Evolutionary conservation across 1,139 yeast genomes (phyloP), one percentile per base, ranked within the genome.

Genomic region (Pichia terricola): DNA sequence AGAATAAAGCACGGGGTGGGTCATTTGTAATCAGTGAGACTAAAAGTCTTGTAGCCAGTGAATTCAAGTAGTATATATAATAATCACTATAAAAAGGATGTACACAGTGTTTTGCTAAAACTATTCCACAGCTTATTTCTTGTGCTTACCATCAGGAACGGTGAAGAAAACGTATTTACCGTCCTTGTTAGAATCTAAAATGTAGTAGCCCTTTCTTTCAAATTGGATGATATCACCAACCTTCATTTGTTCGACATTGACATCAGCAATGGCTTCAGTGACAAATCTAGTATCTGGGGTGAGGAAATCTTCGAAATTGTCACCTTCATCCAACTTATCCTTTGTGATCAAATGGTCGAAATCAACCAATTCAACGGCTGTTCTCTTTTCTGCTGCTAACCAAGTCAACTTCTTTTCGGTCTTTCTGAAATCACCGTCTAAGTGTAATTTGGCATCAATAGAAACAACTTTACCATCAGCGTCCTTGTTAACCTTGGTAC

Each of bases 371-470:
- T 86, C 94, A 52, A 86, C 87, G 34, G 74, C 69, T 46, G 79
- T 79, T 52, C 70, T 74, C 58, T 82, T 84, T 40, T 72, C 74
- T 45, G 94, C 82, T 40, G 96, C 94, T 62, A 91, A 75, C 98
- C 98, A 91, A 43, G 96, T 89, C 53, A 91, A 66, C 69, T 91
- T 91, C 78, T 88, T 88, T 56, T 87, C 84, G 45, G 98, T 91
- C 72, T 88, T 89, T 69, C 88, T 85, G 84, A 88, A 91, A 66
- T 91, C 98, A 67, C 97, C 97, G 56, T 86, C 96, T 64, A 91
- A 75, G 66, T 91, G 85, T 58, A 91, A 73, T 58, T 79, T 81
- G 52, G 88, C 96, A 48, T 79, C 85, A 52, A 89, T 69, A 3
- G 80, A 70, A 45, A 71, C 72, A 45, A 82, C 81, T 38, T 70